Conservation (phyloP, 2,329 filamentous ascomycete genomes). For the Knoxdaviesia proteae region DNA sequence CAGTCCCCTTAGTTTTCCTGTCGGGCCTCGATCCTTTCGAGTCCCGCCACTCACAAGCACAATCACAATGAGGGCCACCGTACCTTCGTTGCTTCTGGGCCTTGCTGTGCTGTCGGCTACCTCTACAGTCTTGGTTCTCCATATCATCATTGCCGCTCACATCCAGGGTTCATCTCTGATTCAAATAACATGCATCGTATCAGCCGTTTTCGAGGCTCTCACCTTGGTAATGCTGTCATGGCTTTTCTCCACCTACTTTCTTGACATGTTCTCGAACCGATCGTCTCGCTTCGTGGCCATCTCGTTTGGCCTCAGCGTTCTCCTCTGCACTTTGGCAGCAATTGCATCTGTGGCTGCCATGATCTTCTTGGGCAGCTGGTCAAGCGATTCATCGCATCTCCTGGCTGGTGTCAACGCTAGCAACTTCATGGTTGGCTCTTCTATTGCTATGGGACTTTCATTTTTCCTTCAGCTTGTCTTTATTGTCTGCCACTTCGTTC, state of each 20-base stretch:
- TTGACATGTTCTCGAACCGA: slow-evolving; percentile 5
- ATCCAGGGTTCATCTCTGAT: slow-evolving; percentile 12
- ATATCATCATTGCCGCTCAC: slow-evolving; percentile 17
- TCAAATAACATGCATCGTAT: slow-evolving; percentile 15
- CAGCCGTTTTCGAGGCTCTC: slow-evolving; percentile 15
- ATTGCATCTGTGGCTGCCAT: slow-evolving; percentile 23
- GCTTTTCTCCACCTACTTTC: slow-evolving; percentile 13
- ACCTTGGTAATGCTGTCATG: slow-evolving; percentile 15
- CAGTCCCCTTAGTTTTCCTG: too few species aligned
- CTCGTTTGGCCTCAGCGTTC: slow-evolving; percentile 17
- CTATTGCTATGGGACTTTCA: slow-evolving; percentile 22
- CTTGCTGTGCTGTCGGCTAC: neutral
- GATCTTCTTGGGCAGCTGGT: slow-evolving; percentile 16
- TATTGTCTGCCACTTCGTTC: slow-evolving; percentile 21
- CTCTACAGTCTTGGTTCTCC: slow-evolving; percentile 15
- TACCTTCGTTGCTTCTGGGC: too few species aligned
- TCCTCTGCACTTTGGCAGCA: slow-evolving; percentile 22
- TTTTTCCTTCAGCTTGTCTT: slow-evolving; percentile 28
- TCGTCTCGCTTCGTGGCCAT: slow-evolving; percentile 10
- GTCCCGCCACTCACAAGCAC: too few species aligned
- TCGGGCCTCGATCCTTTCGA: too few species aligned
- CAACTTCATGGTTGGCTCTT: slow-evolving; percentile 21
- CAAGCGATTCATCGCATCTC: slow-evolving; percentile 9
- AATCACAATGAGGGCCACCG: too few species aligned
- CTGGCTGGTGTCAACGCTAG: slow-evolving; percentile 13